Conservation (phyloP, 768 basidiomycete species). For the Suillus spraguei region DNA sequence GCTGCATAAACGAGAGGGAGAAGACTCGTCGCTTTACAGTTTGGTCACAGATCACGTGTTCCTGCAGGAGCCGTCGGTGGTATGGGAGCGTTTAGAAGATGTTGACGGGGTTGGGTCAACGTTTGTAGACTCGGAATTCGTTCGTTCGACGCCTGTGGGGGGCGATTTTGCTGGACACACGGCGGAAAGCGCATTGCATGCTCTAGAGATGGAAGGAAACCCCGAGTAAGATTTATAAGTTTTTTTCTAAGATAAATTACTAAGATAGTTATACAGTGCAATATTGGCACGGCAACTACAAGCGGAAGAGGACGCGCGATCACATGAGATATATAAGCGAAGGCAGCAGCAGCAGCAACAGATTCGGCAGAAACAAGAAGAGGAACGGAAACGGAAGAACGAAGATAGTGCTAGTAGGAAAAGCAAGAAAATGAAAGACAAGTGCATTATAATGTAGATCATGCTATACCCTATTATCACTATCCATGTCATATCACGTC, state of each 20-base stretch:
- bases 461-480: not conserved
- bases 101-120: conserved; percentile 77
- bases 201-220: conserved; percentile 49
- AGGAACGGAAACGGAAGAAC: conserved; percentile 29
- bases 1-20: conserved; percentile 60
- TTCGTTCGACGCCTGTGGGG: conserved; percentile 64
- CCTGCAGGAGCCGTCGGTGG: conserved; percentile 71
- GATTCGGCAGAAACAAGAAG: conserved; percentile 9
- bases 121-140: conserved; percentile 78
- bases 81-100: conserved; percentile 92
- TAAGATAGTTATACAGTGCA: conserved; percentile 41
- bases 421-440: conserved; percentile 44
- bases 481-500: conserved; percentile 3
- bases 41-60: conserved; percentile 89
- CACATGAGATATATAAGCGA: conserved; percentile 38
- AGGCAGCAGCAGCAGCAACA: conserved; percentile 33
- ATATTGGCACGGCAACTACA: conserved; percentile 79
- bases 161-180: conserved; percentile 82
- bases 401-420: conserved; percentile 32
- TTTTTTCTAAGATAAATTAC: not conserved
- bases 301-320: conserved; percentile 71
- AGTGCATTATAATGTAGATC: conserved; percentile 61
- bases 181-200: conserved; percentile 59
- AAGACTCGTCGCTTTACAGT: conserved; percentile 62
- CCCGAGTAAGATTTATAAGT: conserved; percentile 56